A percentile compares a stretch with the other conserved stretches of the same genome.
Conservation (phyloP, 345 rosid species). For the Abelmoschus esculentus region DNA sequence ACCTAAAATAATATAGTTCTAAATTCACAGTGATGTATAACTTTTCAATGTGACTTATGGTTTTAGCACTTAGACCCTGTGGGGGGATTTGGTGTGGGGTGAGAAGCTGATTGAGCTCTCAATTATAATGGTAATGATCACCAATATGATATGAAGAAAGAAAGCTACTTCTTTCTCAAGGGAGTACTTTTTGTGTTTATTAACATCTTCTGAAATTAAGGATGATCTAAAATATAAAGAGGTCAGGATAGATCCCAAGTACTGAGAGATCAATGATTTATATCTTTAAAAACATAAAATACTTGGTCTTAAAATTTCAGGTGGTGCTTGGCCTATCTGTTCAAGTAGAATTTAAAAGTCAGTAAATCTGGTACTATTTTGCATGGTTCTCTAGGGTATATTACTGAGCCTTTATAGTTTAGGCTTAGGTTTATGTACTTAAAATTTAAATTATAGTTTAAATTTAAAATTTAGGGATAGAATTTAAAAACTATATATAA, state of each 20-base stretch:
- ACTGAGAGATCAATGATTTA: neutral
- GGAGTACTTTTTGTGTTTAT: neutral
- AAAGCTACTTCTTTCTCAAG: neutral
- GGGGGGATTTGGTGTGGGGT: neutral
- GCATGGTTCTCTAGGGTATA: neutral
- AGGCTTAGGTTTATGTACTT: no score
- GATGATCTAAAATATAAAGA: neutral
- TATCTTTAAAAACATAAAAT: neutral
- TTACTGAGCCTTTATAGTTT: neutral
- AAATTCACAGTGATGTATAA: neutral
- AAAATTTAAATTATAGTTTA: no score
- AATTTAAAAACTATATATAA: no score
- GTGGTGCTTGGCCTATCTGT: neutral
- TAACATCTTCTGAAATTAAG: neutral
- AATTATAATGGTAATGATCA: neutral
- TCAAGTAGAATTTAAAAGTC: neutral
- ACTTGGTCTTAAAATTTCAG: neutral
- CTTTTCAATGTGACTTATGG: slow-evolving; percentile 38
- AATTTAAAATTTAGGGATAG: no score
- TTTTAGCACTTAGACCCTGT: neutral
- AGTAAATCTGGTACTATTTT: neutral
- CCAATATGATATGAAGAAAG: neutral
- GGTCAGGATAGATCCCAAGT: neutral
- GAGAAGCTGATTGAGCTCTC: neutral
- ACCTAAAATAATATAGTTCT: neutral